Evolutionary conservation across 495 filamentous ascomycete species (phyloP).

Genomic region (Trichodelitschia bisporula): DNA sequence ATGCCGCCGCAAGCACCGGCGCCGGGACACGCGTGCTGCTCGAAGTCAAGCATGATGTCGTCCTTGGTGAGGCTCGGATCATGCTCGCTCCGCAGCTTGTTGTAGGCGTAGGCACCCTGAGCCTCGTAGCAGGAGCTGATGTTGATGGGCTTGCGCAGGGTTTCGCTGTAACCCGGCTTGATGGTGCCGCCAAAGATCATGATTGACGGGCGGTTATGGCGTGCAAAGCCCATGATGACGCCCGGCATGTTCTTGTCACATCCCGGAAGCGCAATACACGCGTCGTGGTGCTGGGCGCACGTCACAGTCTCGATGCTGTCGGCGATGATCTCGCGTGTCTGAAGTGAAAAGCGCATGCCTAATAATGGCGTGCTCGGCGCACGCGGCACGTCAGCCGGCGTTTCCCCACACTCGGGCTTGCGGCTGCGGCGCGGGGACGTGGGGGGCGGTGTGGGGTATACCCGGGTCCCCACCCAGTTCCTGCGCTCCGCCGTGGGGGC

Average conservation of each 20-base stretch:
- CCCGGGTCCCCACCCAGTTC: neutral
- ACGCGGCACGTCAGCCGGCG: no score
- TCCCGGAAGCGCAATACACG: conserved; percentile 81
- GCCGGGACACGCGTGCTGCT: conserved; percentile 67
- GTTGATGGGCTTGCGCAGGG: conserved; percentile 63
- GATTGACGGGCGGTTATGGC: conserved; percentile 71
- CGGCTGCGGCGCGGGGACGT: no score
- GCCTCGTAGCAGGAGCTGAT: conserved; percentile 83
- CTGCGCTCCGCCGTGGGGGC: neutral
- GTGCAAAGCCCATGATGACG: conserved; percentile 54
- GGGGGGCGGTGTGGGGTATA: no score
- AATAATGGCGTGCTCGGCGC: conserved; percentile 6
- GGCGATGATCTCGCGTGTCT: conserved; percentile 83
- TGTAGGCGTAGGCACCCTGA: conserved; percentile 64
- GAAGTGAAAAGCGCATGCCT: conserved; percentile 96
- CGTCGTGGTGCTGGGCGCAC: conserved; percentile 54
- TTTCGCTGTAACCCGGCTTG: conserved; percentile 54
- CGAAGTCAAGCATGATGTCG: conserved; percentile 71
- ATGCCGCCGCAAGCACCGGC: conserved; percentile 90
- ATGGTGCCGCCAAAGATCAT: conserved; percentile 87
- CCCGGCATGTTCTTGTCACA: conserved; percentile 99
- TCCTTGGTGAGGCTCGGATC: conserved; percentile 36
- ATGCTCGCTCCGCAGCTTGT: conserved; percentile 31
- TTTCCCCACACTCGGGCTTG: no score
- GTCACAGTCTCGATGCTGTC: conserved; percentile 88